Base-by-base conservation (phyloP, 2,329 filamentous ascomycete genomes). In the Xylaria sp. region DNA sequence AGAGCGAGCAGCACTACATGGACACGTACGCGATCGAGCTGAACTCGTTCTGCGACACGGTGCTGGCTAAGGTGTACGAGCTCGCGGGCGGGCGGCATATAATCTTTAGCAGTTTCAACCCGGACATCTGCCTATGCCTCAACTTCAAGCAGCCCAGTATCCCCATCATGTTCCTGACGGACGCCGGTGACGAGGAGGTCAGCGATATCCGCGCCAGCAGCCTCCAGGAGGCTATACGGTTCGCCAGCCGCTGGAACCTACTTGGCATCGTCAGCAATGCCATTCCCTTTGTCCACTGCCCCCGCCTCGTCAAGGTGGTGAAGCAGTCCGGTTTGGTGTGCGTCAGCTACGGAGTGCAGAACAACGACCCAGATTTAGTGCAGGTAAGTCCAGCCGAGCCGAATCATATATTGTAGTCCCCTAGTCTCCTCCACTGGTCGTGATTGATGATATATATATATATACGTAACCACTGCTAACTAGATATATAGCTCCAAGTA, bases 71-170 rank as follows among this genome's bases (percentile, higher is more conserved):
- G 80, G 95, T 98, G 4, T 99, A 98, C 77, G 93, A 97, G 73
- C 82, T 94, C 62, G 91, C 91, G 30, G 88, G 89, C 67, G 88
- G 90, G 67, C 88, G 96, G n/a, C 94, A 97, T 82, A 92, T 99
- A 79, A 93, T 99, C 73, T 98, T 99, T 82, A 97, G 93, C 71
- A 96, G 92, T 58, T 99, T 99, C 83, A 97, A 98, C 81, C 96
- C 96, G 0, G 96, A 99, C 76, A 94, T 99, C 54, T 99, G 96
- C 78, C 87, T 99, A 14, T 89, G 97, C 72, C 84, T 98, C 48
- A 96, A 92, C 64, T 97, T 97, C 86, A 99, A 99, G 83, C 96
- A 99, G 82, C 95, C 95, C 1, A 97, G 92, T 53, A 98, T 98
- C 64, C 97, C 96, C 0, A 94, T 99, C 68, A 84, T 99, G 70